Evolutionary conservation across 192 early-diverging fungal genomes (phyloP), one percentile per base, ranked within the genome.

Genomic region (Chytriomyces sp.): DNA sequence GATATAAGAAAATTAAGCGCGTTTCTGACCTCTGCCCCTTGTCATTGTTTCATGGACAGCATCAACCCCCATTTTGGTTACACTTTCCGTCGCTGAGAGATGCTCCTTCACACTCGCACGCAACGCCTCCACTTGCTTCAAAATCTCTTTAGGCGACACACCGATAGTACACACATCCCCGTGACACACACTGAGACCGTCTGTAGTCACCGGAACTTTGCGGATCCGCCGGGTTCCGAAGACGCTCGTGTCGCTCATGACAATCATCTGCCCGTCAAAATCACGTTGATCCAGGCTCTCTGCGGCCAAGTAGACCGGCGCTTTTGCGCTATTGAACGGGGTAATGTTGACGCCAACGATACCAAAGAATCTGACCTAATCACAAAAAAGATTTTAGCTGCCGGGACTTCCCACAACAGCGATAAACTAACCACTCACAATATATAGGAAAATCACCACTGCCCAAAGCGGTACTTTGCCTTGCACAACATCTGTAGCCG

Each of bases 311-410:
- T 74, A 65, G 12, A 78, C 3, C 8, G 77, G 25, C 1, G 79
- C 70, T 6, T 78, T 84, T 12, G 82, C 79, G 22, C 74, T 74
- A 52, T 84, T 84, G 17, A 63, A 40, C 2, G 78, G 76, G 10
- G 75, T 77, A 10, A 83, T 63, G 44, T 80, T 83, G 59, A 78
- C 70, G 34, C 81, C 81, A 8, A 78, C 78, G 33, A 79, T 54
- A 22, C 32, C 44, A 5, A 75, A 66, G 19, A 80, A 75, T 7
- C 84, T 75, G 64, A 85, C 62, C 83, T 85, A 72, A 56, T 30
- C 30, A 62, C 19, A 53, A 17, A n/a, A 36, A 52, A n/a, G 52
- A 32, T 28, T n/a, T n/a, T n/a, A n/a, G n/a, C n/a, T n/a, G n/a
- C n/a, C n/a, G n/a, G n/a, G 17, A 49, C 44, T 49, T 49, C 17